Evolutionary conservation across 306 rosid genomes (phyloP).

Genomic region (Abrus precatorius): DNA sequence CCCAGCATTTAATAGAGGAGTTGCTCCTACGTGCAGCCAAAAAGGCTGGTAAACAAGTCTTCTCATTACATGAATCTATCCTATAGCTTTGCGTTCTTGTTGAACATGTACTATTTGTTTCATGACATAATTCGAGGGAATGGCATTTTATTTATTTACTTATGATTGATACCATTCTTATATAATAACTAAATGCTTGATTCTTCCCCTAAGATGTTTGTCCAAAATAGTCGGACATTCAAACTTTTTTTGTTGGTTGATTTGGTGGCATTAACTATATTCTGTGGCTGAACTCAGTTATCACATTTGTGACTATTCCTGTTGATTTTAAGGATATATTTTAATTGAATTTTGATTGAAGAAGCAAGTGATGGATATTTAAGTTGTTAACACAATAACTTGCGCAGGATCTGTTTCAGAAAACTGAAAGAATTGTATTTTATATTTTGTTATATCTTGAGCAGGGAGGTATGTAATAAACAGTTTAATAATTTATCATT

Average conservation of each 20-base stretch:
- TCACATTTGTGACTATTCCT: neutral
- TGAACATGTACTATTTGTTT: slow-evolving; percentile 18
- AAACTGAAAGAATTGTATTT: neutral
- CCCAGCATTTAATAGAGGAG: slow-evolving; percentile 94
- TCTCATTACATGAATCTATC: slow-evolving; percentile 11
- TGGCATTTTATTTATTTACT: neutral
- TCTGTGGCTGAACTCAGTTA: neutral
- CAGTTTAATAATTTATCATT: neutral
- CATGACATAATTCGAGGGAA: neutral
- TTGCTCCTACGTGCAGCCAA: slow-evolving; percentile 90
- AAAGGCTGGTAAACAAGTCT: slow-evolving; percentile 72
- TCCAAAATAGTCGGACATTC: neutral
- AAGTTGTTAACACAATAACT: neutral
- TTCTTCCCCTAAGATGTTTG: neutral
- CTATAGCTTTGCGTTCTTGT: slow-evolving; percentile 5
- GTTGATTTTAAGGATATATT: neutral
- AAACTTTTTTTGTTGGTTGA: neutral
- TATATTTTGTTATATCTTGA: neutral
- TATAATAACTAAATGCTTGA: neutral
- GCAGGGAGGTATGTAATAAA: neutral
- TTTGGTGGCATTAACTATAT: neutral
- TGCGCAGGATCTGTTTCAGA: neutral
- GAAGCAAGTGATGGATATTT: neutral
- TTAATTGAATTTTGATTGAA: slow-evolving; percentile 3
- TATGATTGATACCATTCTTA: neutral